Base-by-base conservation (phyloP, 495 filamentous ascomycete species). In the Xylaria curta region DNA sequence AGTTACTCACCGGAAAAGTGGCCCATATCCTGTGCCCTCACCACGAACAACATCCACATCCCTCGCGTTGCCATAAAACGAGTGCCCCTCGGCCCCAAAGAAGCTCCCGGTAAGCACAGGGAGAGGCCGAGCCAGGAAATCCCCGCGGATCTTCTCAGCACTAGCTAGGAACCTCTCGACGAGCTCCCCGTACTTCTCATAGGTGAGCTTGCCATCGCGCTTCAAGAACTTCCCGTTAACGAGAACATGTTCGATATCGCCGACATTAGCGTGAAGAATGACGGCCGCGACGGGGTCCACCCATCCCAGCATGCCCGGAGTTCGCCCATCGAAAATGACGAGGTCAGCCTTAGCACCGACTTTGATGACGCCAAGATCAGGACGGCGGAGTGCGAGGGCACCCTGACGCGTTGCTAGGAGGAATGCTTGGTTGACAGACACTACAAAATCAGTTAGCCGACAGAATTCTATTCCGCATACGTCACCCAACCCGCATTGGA, bases 241-340 rank as follows among this genome's bases (percentile, higher is more conserved):
- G 38, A 87, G 69, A 13, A 88, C 85, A 46, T 80, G 75, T 47
- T 82, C 75, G 33, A 88, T 75, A 69, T 88, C 85, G 1, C 82
- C 84, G 12, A 84, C 80, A 44, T 79, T 83, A 1, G 83, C 80
- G 66, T 88, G 86, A 64, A 88, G 72, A 3, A 88, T 79, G 12
- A 88, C 78, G 0, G 86, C 86, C 13, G 86, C 84, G 38, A 88
- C 82, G 4, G 86, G 84, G 68, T 88, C 86, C 26, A 60, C 73
- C 81, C 83, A 85, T 1, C 85, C 85, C 4, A 87, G 73, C 82
- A 88, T 76, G 5, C 73, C 72, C 6, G 86, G 85, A 2, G 81
- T 71, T 0, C 74, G 77, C 17, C 84, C 85, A 66, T 86, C 77
- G 77, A 85, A 87, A n/a, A 87, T 78, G 19, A 85, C 81, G n/a